A percentile compares a stretch with the other conserved stretches of the same genome.
These are phyloP conservation scores for Saitozyma podzolica DNA, from an alignment of 768 basidiomycete genomes.

Conservation along the genomic window DNA sequence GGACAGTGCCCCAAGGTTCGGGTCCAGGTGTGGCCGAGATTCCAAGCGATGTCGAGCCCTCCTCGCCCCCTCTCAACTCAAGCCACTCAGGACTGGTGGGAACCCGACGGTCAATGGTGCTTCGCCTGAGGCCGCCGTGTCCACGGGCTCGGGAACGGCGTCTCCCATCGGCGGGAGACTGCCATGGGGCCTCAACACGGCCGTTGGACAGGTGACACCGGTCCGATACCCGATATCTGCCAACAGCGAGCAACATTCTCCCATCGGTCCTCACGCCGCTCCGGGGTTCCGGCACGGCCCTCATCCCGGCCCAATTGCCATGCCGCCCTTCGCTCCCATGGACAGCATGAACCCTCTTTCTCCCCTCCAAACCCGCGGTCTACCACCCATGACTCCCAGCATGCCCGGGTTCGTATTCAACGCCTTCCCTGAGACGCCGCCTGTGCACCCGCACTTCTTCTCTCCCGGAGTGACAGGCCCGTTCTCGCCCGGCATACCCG, in stretches of 20 bases:
- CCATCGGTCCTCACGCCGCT: not conserved
- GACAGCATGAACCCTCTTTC: conserved; percentile 50
- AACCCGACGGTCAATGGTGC: no score
- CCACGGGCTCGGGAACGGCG: no score
- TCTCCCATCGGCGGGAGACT: not conserved
- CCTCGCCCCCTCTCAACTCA: no score
- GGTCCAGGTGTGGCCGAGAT: no score
- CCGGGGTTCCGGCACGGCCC: conserved; percentile 27
- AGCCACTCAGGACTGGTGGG: no score
- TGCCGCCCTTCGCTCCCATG: conserved; percentile 52
- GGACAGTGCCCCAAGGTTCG: no score
- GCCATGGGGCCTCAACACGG: conserved; percentile 37
- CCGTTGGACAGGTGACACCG: conserved; percentile 8
- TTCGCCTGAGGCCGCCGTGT: no score
- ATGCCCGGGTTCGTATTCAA: conserved; percentile 94
- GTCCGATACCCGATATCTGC: no score
- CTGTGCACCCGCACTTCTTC: conserved; percentile 54
- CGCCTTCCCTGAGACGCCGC: conserved; percentile 54
- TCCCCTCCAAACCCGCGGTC: conserved; percentile 69
- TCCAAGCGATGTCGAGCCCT: no score
- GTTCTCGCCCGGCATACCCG: conserved; percentile 74
- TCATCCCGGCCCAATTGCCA: conserved; percentile 50
- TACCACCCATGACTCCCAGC: conserved; percentile 92
- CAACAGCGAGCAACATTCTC: no score
- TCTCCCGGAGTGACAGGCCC: conserved; percentile 52